phyloP scores from a whole-genome alignment of 768 basidiomycete genomes.

The Suillus placidus region DNA sequence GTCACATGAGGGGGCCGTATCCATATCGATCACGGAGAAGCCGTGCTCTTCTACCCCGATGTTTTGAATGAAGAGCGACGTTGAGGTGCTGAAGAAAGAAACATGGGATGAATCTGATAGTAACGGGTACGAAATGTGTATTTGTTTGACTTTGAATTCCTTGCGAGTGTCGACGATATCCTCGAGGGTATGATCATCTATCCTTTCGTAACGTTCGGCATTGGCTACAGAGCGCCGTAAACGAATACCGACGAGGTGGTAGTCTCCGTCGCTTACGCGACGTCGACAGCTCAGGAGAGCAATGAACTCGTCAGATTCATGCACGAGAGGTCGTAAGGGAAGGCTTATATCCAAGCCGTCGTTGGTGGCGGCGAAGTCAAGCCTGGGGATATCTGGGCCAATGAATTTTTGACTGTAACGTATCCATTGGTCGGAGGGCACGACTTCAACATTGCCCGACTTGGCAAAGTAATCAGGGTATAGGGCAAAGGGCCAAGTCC shows the following conservation, averaged over 20 bases:
- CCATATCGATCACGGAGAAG: neutral
- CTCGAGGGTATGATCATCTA: neutral
- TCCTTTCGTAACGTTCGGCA: conserved; percentile 4
- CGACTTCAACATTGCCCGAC: neutral
- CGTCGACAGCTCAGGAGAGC: conserved; percentile 3
- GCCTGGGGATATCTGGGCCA: neutral
- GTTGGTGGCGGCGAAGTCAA: conserved; percentile 5
- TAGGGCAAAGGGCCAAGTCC: neutral
- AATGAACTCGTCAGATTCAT: neutral
- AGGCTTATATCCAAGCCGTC: conserved; percentile 1
- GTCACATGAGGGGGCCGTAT: neutral
- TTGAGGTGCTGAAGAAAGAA: neutral
- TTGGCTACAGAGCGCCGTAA: neutral
- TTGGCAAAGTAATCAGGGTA: neutral
- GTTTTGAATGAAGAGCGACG: conserved; percentile 1
- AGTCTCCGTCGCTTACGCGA: neutral
- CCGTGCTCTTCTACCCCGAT: neutral
- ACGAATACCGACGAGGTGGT: neutral
- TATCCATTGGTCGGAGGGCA: conserved; percentile 3
- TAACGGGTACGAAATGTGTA: neutral
- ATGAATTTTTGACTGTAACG: neutral
- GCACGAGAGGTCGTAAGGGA: neutral
- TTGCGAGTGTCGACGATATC: neutral
- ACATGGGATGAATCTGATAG: no score
- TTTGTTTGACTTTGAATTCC: neutral